A percentile compares a stretch with the other conserved stretches of the same genome.
phyloP scores from a whole-genome alignment of 345 rosid genomes.

The Syzygium oleosum region DNA sequence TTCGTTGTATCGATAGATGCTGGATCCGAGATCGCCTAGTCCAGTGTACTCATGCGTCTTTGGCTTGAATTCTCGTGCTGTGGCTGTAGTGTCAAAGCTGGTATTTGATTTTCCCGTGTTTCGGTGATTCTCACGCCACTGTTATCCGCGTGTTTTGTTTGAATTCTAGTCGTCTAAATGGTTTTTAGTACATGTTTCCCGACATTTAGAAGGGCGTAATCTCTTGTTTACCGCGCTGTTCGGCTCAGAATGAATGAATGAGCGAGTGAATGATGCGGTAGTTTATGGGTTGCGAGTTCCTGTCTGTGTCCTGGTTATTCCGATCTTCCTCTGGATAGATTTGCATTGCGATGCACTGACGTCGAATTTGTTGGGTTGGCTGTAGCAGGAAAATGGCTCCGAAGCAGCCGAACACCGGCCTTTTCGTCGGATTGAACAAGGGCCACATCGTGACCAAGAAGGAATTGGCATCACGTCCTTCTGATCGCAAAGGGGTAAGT shows the following conservation, averaged over 20 bases:
- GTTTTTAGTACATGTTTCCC: too few relatives aligned
- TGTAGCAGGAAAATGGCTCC: slow-evolving; percentile 42
- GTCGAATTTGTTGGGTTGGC: background rate
- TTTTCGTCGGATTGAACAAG: slow-evolving; percentile 55
- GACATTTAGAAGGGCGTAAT: background rate
- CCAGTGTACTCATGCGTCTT: background rate
- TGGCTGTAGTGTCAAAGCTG: background rate
- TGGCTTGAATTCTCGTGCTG: background rate
- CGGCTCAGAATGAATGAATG: background rate
- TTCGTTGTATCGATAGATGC: background rate
- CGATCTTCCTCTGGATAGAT: background rate
- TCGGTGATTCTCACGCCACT: background rate
- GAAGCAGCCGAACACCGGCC: slow-evolving; percentile 42
- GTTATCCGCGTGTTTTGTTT: background rate
- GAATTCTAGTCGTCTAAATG: background rate
- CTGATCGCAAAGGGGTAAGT: slow-evolving; percentile 53
- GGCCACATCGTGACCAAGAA: slow-evolving; percentile 57
- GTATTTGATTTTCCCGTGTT: background rate
- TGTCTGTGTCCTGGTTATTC: background rate
- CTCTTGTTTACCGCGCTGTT: background rate
- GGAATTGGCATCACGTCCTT: slow-evolving; percentile 47
- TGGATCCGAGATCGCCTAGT: background rate
- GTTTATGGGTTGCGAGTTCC: background rate
- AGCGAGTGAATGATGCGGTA: background rate
- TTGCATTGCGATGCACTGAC: background rate